Conservation (phyloP, 768 basidiomycete species). For the Naganishia randhawae region DNA sequence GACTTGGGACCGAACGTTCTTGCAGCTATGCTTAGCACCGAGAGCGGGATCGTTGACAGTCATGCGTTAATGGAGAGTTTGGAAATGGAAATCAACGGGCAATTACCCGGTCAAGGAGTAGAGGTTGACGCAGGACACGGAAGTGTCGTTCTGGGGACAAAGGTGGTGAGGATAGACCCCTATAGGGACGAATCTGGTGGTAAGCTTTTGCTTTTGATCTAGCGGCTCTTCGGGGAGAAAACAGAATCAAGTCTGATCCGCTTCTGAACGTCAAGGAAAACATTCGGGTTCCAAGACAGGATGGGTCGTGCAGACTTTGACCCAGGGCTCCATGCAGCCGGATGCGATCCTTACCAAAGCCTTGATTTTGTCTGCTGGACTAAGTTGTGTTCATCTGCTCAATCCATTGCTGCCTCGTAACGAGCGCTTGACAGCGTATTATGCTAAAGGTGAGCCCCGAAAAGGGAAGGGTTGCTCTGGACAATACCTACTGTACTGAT, state of each 20-base stretch:
- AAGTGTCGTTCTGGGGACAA: conserved; percentile 67
- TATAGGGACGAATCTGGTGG: conserved; percentile 62
- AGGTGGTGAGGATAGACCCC: conserved; percentile 79
- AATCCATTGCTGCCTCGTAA: conserved; percentile 37
- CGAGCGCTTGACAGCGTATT: conserved; percentile 33
- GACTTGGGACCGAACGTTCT: conserved; percentile 68
- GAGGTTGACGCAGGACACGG: conserved; percentile 37
- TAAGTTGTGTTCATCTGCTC: conserved; percentile 36
- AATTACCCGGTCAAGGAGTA: conserved; percentile 53
- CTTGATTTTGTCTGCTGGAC: conserved; percentile 37
- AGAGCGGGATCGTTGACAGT: conserved; percentile 86
- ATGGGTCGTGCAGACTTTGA: conserved; percentile 34
- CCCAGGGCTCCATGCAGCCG: conserved; percentile 22
- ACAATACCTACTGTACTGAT: background rate
- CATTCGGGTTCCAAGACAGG: conserved; percentile 18
- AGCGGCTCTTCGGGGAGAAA: background rate
- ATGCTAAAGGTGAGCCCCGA: conserved; percentile 40
- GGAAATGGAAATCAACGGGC: conserved; percentile 65
- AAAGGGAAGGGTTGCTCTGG: background rate
- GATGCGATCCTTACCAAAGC: conserved; percentile 30
- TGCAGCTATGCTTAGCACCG: conserved; percentile 72
- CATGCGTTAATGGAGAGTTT: conserved; percentile 77
- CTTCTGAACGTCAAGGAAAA: background rate
- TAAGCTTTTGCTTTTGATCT: background rate
- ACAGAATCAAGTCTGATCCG: background rate